Percentiles rank a stretch among this genome's conserved stretches.
Evolutionary conservation across 1,284 basidiomycete species (phyloP).

Genomic region (Mixia osmundae): DNA sequence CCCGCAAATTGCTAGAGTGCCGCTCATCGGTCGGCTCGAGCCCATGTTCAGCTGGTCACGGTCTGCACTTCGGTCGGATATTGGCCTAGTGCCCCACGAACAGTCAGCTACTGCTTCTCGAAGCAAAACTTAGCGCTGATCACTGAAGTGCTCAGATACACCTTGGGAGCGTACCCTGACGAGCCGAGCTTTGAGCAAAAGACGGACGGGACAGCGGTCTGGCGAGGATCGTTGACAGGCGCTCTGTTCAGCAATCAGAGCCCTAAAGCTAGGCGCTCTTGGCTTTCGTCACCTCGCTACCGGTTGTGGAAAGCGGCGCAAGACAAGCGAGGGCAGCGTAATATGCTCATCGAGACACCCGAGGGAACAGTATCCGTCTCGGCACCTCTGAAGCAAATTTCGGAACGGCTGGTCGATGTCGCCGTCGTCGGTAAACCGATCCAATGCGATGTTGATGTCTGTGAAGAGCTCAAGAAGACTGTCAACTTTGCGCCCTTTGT

Average conservation of each 20-base stretch:
- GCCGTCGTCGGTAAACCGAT: constrained; percentile 16
- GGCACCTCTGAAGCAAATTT: constrained; percentile 14
- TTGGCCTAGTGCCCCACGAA: constrained; percentile 27
- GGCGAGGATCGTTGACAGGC: constrained; percentile 25
- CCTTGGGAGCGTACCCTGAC: constrained; percentile 23
- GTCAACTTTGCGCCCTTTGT: constrained; percentile 14
- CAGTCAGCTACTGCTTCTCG: constrained; percentile 22
- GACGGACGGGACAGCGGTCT: constrained; percentile 22
- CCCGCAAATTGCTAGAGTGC: constrained; percentile 21
- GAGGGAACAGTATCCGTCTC: no score
- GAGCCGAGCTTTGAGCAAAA: constrained; percentile 27
- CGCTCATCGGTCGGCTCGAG: constrained; percentile 17
- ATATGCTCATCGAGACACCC: no score
- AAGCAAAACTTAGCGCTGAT: constrained; percentile 19
- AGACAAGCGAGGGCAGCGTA: no score
- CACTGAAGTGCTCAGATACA: constrained; percentile 23
- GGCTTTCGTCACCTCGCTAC: constrained; percentile 22
- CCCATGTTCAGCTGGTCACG: constrained; percentile 19
- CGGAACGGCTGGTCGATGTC: constrained; percentile 15
- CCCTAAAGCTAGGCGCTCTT: constrained; percentile 14
- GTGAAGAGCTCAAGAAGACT: constrained; percentile 14
- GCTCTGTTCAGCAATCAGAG: constrained; percentile 24
- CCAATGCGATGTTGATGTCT: constrained; percentile 19
- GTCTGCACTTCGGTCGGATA: constrained; percentile 23
- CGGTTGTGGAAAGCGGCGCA: no score